phyloP scores from a whole-genome alignment of 345 rosid species.

The Citrus inodora region DNA sequence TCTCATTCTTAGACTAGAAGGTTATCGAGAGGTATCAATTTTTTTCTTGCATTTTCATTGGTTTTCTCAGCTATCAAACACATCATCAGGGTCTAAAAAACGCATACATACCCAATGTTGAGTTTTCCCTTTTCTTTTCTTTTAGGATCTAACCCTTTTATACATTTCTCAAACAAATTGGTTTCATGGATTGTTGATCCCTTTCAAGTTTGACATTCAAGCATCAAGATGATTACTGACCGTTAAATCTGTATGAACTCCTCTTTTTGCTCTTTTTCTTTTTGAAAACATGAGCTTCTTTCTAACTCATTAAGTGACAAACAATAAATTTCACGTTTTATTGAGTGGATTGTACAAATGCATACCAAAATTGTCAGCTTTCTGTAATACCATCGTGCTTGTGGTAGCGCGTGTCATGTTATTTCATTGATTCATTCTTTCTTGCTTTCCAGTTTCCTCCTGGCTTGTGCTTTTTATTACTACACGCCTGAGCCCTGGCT shows the following conservation, averaged over 20 bases:
- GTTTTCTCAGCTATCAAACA: constrained; percentile 4
- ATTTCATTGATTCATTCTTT: not conserved
- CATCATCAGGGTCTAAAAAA: not conserved
- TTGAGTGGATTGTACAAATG: not conserved
- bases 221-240: not conserved
- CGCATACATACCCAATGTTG: not conserved
- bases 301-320: not conserved
- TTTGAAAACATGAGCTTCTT: not conserved
- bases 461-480: not conserved
- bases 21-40: not conserved
- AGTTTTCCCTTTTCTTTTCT: not conserved
- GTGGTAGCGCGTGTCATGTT: not conserved
- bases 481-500: not conserved
- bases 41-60: not conserved
- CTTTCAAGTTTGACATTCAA: not conserved
- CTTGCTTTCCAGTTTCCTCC: not conserved
- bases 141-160: constrained; percentile 9
- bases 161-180: not conserved
- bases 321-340: too few species aligned
- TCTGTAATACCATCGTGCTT: not conserved
- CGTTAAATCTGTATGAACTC: not conserved
- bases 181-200: not conserved
- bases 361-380: not conserved
- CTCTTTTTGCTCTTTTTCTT: not conserved
- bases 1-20: not conserved